Evolutionary conservation across 805 yeast genomes (phyloP), one percentile per base, ranked within the genome.

Genomic region (Suhomyces sp.): DNA sequence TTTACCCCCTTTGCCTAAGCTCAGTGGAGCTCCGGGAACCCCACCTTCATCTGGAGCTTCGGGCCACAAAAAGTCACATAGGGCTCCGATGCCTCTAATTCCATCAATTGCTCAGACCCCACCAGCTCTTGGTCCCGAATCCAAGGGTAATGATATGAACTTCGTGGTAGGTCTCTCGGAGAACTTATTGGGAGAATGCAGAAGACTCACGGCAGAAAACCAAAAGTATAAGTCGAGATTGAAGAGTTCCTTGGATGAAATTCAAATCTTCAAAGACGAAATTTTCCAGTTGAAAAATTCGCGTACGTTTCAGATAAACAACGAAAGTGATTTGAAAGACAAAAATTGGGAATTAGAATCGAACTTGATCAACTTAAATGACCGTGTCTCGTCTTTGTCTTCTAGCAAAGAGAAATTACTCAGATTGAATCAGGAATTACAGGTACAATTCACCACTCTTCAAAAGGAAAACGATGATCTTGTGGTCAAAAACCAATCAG

Each of bases 91-190:
- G 23, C 44, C 44, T 12, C 28, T 30, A 21, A 37, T 38, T 5
- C 38, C 42, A 3, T 7, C 27, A 7, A 25, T 47, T 13, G 51
- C 54, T 4, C 56, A 44, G 11, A 51, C 56, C 2, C 35, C 58
- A 10, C 65, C 67, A n/a, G 50, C 53, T 3, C 45, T 67, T 35
- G 65, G 68, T 7, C 70, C 70, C 1, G 74, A 68, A 45, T 51
- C 67, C 6, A 68, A 66, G 39, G 77, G 78, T 14, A 77, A 77
- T 44, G 85, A 83, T 40, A 77, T 82, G 65, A 77, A 78, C 51
- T 83, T 83, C 51, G 79, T 83, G 11, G 83, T 83, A 39, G 87
- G 84, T 4, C 58, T 84, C 37, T 80, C 87, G 59, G 91, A 84
- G 48, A 82, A 81, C 38, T 61, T 84, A 43, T 67, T 84, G 12